Base-by-base conservation (phyloP, 495 filamentous ascomycete species). In the Aspergillus baeticus region DNA sequence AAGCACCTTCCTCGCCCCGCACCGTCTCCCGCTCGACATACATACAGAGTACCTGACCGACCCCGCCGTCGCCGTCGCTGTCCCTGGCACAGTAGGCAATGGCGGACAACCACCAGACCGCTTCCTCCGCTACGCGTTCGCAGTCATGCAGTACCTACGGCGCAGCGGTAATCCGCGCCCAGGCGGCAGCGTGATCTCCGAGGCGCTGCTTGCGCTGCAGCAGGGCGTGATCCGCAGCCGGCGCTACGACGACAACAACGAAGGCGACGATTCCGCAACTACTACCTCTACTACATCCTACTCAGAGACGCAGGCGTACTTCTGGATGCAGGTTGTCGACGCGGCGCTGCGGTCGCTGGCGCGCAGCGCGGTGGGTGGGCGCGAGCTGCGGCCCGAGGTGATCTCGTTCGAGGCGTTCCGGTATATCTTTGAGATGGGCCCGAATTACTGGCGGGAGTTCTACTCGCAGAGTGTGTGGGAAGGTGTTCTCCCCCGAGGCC, bases 231-330 rank as follows among this genome's bases (percentile, higher is more conserved):
- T 54, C 4, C 37, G 51, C 2, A 6, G 22, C 29, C 15, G 51
- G 11, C 20, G 5, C 3, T 7, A 14, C 13, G 18, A 44, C 8
- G 26, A 29, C 4, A 29, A 8, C 8, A n/a, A n/a, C n/a, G n/a
- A n/a, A n/a, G n/a, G n/a, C n/a, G n/a, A n/a, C n/a, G n/a, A n/a
- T n/a, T n/a, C n/a, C n/a, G n/a, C n/a, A n/a, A n/a, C n/a, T n/a
- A n/a, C n/a, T 34, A n/a, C 50, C 2, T 15, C 21, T 0, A 13
- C 43, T 17, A 10, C 38, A 0, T 2, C 50, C 5, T 54, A 44
- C 21, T 54, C 51, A 5, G 51, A 54, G 15, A 54, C 51, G 10
- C 51, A 44, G 38, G 15, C 26, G 3, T 45, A 44, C 23, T 54
- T 54, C 26, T 54, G 51, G 51, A 5, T 54, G 6, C 38, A 44